These are phyloP conservation scores for Talaromyces islandicus DNA, from an alignment of 2,329 filamentous ascomycete species.

Conservation along the genomic window DNA sequence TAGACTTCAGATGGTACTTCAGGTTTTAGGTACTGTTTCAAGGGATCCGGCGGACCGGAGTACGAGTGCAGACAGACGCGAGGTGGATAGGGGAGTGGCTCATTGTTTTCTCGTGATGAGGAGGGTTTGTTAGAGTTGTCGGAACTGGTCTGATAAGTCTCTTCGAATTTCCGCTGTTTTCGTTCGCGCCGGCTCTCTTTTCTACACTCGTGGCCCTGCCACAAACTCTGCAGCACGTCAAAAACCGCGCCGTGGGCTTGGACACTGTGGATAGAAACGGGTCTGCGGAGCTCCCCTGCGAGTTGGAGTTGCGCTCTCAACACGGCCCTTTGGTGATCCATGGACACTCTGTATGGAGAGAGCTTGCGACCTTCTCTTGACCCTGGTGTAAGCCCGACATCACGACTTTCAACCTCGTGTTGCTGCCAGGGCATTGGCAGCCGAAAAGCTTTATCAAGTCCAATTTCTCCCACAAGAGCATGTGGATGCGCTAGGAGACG, in stretches of 20 bases:
- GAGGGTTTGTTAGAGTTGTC: not conserved
- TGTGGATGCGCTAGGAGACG: slow-evolving; percentile 47
- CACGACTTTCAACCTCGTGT: slow-evolving; percentile 25
- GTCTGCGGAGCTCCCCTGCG: slow-evolving; percentile 52
- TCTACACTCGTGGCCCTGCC: slow-evolving; percentile 46
- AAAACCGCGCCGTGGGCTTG: slow-evolving; percentile 56
- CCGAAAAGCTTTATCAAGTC: slow-evolving; percentile 56
- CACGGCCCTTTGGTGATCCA: slow-evolving; percentile 53
- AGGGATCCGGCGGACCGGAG: slow-evolving; percentile 66
- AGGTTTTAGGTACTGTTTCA: slow-evolving; percentile 71
- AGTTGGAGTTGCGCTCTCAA: slow-evolving; percentile 54
- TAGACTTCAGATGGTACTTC: slow-evolving; percentile 70
- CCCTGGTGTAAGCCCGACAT: slow-evolving; percentile 48
- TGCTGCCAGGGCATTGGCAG: slow-evolving; percentile 49
- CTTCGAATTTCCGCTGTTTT: slow-evolving; percentile 25
- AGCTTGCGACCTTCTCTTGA: slow-evolving; percentile 54
- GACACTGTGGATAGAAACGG: slow-evolving; percentile 59
- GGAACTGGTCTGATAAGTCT: not conserved
- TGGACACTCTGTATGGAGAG: slow-evolving; percentile 51
- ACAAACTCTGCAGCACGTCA: slow-evolving; percentile 50
- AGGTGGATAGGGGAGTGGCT: slow-evolving; percentile 65
- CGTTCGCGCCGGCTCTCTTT: slow-evolving; percentile 38
- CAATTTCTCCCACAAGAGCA: slow-evolving; percentile 58
- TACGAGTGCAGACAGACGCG: slow-evolving; percentile 92
- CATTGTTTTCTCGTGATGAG: not conserved